Evolutionary conservation across 495 filamentous ascomycete genomes (phyloP), one percentile per base, ranked within the genome.

Genomic region (Talaromyces wortmannii): DNA sequence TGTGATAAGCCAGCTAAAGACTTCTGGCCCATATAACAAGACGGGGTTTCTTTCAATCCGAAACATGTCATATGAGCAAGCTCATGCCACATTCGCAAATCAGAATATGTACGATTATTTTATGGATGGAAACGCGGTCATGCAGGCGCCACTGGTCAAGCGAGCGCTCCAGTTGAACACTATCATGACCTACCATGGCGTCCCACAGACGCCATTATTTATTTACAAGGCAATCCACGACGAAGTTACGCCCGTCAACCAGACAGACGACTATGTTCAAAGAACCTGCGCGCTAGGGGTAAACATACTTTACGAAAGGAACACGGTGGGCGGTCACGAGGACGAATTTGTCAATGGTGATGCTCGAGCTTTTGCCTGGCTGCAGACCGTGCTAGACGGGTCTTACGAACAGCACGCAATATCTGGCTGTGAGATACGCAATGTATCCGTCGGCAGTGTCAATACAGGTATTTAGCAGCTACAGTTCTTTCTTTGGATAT

Each of bases 171-270:
- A 16, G 13, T 15, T 16, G 17, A 46, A 46, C 16, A 15, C 13
- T 1, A 16, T 46, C 44, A 46, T 46, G 44, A 16, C 44, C 2
- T 46, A 46, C 15, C 44, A 46, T 23, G 44, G 44, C 2, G 44
- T 46, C 16, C 44, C 44, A 8, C 13, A 23, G 44, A 16, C 62
- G 0, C 69, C 69, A 4, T 57, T 69, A 7, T 68, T 71, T 44
- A 54, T 71, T 2, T 72, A 72, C 44, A 68, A 72, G 48, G 64
- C 63, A 7, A 56, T 60, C 6, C 46, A 67, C 4, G 69, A 72
- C 43, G 66, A 68, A 43, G 53, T 68, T 47, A 72, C 70, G 23
- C 69, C 68, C 0, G 16, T 46, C 7, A 6, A 46, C 7, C n/a
- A 46, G 7, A 46, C 44, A 8, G 44, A 46, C 15, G 13, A 12